Evolutionary conservation across 345 rosid genomes (phyloP).

Genomic region (Gynandropsis gynandra): DNA sequence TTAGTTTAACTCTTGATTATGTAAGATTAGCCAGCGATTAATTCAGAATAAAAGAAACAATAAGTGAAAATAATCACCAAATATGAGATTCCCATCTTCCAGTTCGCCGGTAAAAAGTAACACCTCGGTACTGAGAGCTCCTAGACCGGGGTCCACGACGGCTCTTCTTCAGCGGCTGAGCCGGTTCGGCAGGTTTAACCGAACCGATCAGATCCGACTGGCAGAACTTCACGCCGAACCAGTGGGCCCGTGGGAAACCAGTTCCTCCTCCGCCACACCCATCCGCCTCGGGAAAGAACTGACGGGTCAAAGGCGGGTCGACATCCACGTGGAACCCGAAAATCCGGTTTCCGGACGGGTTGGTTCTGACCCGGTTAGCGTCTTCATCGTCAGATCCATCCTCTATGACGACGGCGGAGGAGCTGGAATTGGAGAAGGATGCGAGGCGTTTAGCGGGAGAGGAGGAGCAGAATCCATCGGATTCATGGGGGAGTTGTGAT

Average conservation of each 20-base stretch:
- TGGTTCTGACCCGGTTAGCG: constrained; percentile 27
- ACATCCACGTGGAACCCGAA: constrained; percentile 43
- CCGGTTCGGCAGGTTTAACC: constrained; percentile 33
- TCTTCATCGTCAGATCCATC: constrained; percentile 79
- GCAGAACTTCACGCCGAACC: constrained; percentile 54
- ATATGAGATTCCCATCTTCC: constrained; percentile 99
- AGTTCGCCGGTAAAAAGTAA: constrained; percentile 92
- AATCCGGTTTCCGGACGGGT: constrained; percentile 30
- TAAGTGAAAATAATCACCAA: constrained; percentile 38
- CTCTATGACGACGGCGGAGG: constrained; percentile 69
- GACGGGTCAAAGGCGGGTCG: constrained; percentile 57
- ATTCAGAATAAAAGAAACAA: not conserved
- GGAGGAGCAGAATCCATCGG: constrained; percentile 61
- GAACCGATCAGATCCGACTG: constrained; percentile 51
- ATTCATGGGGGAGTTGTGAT: constrained; percentile 37
- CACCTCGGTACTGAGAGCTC: constrained; percentile 97
- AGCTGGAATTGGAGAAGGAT: constrained; percentile 65
- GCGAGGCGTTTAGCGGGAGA: constrained; percentile 82
- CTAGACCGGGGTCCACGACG: constrained; percentile 93
- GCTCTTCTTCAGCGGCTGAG: constrained; percentile 86
- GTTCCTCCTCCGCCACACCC: constrained; percentile 23
- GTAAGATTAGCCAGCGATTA: not conserved
- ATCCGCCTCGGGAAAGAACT: constrained; percentile 65
- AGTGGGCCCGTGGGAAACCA: constrained; percentile 81
- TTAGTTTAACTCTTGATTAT: not conserved